Evolutionary conservation across 23 red algal genomes (phyloP).

Genomic region (Agarophyton chilense): DNA sequence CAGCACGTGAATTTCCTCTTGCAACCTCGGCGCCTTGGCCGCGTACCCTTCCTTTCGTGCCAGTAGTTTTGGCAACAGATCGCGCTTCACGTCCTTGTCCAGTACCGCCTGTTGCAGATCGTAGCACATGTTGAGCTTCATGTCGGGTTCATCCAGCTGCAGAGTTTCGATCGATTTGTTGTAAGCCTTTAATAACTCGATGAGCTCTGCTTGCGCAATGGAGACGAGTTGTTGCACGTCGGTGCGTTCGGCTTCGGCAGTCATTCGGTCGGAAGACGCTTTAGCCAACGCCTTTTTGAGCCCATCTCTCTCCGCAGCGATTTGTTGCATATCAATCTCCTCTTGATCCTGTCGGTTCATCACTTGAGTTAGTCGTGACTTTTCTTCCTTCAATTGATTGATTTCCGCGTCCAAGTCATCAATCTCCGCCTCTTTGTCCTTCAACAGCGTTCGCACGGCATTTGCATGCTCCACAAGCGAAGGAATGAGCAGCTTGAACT

Average conservation of each 20-base stretch:
- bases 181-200: conserved; percentile 7
- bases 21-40: neutral
- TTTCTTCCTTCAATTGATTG: conserved; percentile 39
- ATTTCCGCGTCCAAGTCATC: conserved; percentile 13
- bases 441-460: conserved; percentile 41
- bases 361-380: conserved; percentile 20
- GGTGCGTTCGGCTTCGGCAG: conserved; percentile 28
- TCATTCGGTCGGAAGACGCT: neutral
- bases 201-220: neutral
- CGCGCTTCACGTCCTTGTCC: conserved; percentile 35
- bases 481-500: conserved; percentile 68
- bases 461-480: conserved; percentile 58
- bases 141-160: neutral
- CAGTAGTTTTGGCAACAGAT: conserved; percentile 28
- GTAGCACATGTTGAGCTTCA: neutral
- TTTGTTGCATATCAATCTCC: conserved; percentile 65
- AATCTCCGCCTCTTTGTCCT: conserved; percentile 62
- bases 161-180: neutral
- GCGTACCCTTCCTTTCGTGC: neutral
- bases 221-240: conserved; percentile 12
- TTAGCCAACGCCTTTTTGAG: conserved; percentile 25
- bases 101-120: neutral
- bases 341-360: conserved; percentile 44
- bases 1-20: conserved; percentile 17
- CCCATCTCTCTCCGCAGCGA: conserved; percentile 12